Evolutionary conservation across 1,284 basidiomycete genomes (phyloP), one percentile per base, ranked within the genome.

Genomic region (Boletus sp.): DNA sequence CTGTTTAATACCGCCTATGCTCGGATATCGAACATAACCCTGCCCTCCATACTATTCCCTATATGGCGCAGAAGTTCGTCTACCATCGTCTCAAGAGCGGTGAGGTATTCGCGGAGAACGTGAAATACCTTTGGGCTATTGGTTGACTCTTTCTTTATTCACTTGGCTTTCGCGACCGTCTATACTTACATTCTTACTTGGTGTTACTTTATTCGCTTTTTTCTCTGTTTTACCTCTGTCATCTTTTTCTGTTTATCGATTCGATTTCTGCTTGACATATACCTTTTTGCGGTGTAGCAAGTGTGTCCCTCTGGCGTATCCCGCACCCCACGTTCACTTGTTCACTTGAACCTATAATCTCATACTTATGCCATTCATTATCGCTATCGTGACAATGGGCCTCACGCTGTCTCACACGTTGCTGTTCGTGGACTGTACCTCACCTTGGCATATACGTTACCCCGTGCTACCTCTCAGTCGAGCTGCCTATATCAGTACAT

Each of bases 71-170:
- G 57, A 27, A 46, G 37, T 22, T 46, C 9, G 32, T 16, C 27
- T 23, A 20, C 25, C 23, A n/a, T 20, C 19, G 14, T 20, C 8
- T 17, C 32, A 34, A 49, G 36, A 16, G 17, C 25, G 35, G 32
- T 33, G 48, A 42, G 58, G 57, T 57, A 29, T 52, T 33, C 26
- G 40, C 34, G 36, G 38, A 50, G 57, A 60, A n/a, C 43, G 50
- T 44, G 55, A 51, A 57, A 61, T 64, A 55, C 50, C 55, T 73
- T 79, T 74, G 78, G 78, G 79, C 76, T 80, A 73, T 80, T 81
- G 74, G 77, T 80, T 80, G 77, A 72, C 66, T 64, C 66, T 57
- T 64, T 74, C 68, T 71, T 74, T 73, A 73, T 74, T 67, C 66
- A 68, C 67, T 73, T 68, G 58, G 51, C 60, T 64, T 71, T 64